These are phyloP conservation scores for Cryptococcus hybrid DNA, from an alignment of 1,284 basidiomycete species.

Conservation along the genomic window DNA sequence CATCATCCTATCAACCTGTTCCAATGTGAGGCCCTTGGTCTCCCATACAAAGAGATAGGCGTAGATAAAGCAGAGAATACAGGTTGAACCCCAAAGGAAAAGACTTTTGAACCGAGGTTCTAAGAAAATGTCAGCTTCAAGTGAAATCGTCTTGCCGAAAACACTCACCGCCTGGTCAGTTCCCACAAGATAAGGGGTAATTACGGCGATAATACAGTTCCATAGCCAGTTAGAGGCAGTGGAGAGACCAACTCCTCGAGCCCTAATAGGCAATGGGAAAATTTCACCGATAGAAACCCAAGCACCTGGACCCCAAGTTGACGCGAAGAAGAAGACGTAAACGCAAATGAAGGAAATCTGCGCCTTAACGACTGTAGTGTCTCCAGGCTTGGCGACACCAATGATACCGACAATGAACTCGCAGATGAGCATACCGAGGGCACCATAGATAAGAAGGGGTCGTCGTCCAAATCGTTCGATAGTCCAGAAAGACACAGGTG, in stretches of 20 bases:
- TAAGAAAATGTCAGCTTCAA: background rate
- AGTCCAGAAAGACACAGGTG: constrained; percentile 48
- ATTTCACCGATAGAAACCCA: constrained; percentile 60
- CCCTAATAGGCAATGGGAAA: constrained; percentile 77
- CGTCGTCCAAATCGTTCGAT: constrained; percentile 64
- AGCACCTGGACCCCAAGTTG: constrained; percentile 77
- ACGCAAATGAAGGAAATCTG: constrained; percentile 42
- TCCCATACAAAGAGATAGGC: constrained; percentile 66
- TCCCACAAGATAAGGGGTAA: constrained; percentile 69
- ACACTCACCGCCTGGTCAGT: constrained; percentile 27
- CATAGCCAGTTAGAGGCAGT: constrained; percentile 64
- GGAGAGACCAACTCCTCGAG: constrained; percentile 77
- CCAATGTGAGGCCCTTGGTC: constrained; percentile 36
- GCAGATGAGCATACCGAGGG: constrained; percentile 65
- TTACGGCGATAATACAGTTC: constrained; percentile 44
- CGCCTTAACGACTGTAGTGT: constrained; percentile 37
- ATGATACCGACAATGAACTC: constrained; percentile 69
- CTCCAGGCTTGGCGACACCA: constrained; percentile 50
- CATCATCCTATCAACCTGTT: constrained; percentile 49
- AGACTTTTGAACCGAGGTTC: constrained; percentile 73
- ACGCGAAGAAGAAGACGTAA: constrained; percentile 77
- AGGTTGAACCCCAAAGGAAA: constrained; percentile 88
- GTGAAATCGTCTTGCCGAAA: background rate
- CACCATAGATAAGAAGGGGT: constrained; percentile 68
- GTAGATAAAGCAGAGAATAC: constrained; percentile 66